Evolutionary conservation across 2,329 filamentous ascomycete species (phyloP), one percentile per base, ranked within the genome.

Genomic region (Paecilomyces formosus): DNA sequence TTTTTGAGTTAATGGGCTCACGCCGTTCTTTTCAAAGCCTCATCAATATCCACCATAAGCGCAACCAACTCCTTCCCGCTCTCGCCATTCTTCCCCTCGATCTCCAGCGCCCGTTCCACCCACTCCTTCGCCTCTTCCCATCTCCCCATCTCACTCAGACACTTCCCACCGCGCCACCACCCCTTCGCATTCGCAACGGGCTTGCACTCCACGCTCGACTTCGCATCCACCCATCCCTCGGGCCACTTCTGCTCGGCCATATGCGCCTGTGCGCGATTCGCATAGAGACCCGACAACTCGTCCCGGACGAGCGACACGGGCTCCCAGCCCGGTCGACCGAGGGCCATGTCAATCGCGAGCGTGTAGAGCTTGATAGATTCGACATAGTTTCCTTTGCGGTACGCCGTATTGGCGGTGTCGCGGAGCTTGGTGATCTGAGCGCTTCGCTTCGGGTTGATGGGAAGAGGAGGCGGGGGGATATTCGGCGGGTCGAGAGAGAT

Each of bases 391-490:
- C 83, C 83, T 76, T 93, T 92, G 75, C 90, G 88, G 81, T 90
- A 93, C 66, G 89, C 85, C 59, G 79, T 79, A 79, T 96, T 96
- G 68, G 91, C 93, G 58, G 83, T 84, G 73, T 97, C 94, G 72
- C 92, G 90, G 64, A 97, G 86, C 78, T 97, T 97, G 76, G 82
- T 85, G 75, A 99, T 89, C 71, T 92, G 86, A 35, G 90, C 91
- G 64, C 84, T 87, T 70, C 93, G 90, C 79, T 97, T 96, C 55
- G 91, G 92, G 80, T 96, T 95, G 62, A 97, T 88, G 60, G 92
- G 92, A 50, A 96, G 83, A 0, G 94, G 94, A 0, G 93, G 89
- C 4, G 92, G 92, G 0, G 93, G 93, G 21, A 91, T 81, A 60
- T 84, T 82, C 5, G 88, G 84, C 0, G 78, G 77, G 53, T 85